phyloP scores from a whole-genome alignment of 106 monocot genomes.

The Phalaenopsis equestris region DNA sequence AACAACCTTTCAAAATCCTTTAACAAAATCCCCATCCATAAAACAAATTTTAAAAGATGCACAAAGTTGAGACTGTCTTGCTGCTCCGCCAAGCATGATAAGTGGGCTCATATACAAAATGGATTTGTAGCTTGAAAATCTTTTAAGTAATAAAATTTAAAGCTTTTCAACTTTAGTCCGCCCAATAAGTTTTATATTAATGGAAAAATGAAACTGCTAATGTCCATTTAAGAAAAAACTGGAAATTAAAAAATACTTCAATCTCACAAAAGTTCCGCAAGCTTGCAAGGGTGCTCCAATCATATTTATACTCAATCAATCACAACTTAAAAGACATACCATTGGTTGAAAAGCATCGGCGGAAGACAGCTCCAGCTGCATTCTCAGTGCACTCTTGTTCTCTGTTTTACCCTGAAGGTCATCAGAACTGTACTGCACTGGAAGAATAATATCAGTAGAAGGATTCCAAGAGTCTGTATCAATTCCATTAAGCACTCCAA shows the following conservation, averaged over 20 bases:
- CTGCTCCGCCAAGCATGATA: not conserved
- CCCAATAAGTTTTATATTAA: not conserved
- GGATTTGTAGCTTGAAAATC: not conserved
- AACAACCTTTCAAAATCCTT: no score
- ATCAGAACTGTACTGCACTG: conserved; percentile 56
- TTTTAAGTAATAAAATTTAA: not conserved
- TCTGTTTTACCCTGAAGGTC: conserved; percentile 67
- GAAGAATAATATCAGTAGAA: conserved; percentile 55
- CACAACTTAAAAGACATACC: conserved; percentile 25
- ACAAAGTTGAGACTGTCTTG: no score
- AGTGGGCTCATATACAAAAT: not conserved
- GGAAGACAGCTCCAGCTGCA: conserved; percentile 48
- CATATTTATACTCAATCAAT: not conserved
- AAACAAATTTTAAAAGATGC: no score
- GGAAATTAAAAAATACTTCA: not conserved
- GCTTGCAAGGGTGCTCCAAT: not conserved
- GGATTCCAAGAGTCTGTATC: conserved; percentile 91
- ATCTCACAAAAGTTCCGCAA: not conserved
- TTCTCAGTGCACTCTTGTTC: conserved; percentile 63
- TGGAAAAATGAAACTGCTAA: not conserved
- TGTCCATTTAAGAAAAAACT: not conserved
- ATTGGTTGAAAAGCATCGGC: conserved; percentile 50
- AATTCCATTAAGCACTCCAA: conserved; percentile 88
- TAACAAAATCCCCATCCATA: no score
- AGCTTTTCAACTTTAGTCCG: not conserved